phyloP scores from a whole-genome alignment of 2,329 filamentous ascomycete genomes.

The Penicillium sp. region DNA sequence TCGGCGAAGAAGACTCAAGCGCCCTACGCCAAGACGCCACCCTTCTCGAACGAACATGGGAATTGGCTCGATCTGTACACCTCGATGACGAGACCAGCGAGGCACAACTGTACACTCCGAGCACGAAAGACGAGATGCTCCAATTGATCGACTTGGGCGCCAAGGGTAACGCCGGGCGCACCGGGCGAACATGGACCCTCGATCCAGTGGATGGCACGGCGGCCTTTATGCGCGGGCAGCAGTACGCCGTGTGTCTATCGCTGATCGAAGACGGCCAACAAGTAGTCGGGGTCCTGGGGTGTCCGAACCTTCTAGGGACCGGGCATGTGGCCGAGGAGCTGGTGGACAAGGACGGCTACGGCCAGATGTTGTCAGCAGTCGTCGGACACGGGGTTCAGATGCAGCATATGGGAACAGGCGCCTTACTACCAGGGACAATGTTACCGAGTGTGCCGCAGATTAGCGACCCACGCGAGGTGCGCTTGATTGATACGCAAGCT shows the following conservation, averaged over 20 bases:
- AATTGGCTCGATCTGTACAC: constrained; percentile 45
- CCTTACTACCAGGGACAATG: constrained; percentile 31
- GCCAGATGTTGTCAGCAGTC: constrained; percentile 50
- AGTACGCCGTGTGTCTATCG: constrained; percentile 60
- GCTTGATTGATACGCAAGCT: constrained; percentile 46
- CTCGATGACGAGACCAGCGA: constrained; percentile 34
- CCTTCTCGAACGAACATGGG: constrained; percentile 54
- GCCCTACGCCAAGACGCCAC: constrained; percentile 48
- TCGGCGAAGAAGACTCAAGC: constrained; percentile 58
- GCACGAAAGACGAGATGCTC: constrained; percentile 54
- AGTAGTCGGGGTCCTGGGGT: constrained; percentile 57
- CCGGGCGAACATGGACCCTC: constrained; percentile 55
- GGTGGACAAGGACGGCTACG: constrained; percentile 44
- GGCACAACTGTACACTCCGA: constrained; percentile 38
- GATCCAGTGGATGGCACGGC: constrained; percentile 63
- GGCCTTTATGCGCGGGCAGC: constrained; percentile 57
- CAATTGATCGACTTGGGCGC: constrained; percentile 58
- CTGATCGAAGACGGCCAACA: constrained; percentile 56
- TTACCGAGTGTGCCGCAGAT: constrained; percentile 28
- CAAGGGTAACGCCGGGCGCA: constrained; percentile 37
- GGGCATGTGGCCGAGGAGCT: constrained; percentile 36
- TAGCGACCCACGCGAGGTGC: constrained; percentile 31
- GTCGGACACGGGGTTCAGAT: constrained; percentile 44
- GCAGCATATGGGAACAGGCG: constrained; percentile 34
- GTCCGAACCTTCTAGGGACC: constrained; percentile 54